Base-by-base conservation (phyloP, 2,329 filamentous ascomycete species). In the Juglanconis sp. region DNA sequence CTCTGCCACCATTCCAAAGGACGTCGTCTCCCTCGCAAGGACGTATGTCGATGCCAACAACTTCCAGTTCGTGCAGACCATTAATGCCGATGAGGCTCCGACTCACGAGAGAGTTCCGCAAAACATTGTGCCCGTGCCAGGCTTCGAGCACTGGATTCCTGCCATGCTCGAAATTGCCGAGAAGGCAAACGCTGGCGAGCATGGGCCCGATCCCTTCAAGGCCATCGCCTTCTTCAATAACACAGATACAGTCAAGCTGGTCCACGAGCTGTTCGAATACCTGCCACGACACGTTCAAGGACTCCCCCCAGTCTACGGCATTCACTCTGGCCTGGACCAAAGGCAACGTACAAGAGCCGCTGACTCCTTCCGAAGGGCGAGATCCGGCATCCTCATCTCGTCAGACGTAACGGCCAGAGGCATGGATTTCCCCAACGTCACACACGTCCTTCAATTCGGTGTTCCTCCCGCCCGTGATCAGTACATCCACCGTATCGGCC, bases 141-240 rank as follows among this genome's bases (percentile, higher is more conserved):
- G 87, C 36, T 88, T 91, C 71, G 87, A 91, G 68, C 96, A 97
- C 72, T 76, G 87, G 47, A 80, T 91, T 63, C 92, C 95, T 15
- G 76, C 88, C 2, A 72, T 98, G 24, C 81, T 95, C 57, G 93
- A 98, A 74, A 81, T 97, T 55, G 78, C 88, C 51, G 77, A 87
- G 57, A 81, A 83, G 40, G 68, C 65, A 2, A 67, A 72, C 64
- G 40, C 61, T 1, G 69, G 73, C 64, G 76, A 79, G 64, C 73
- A 68, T 2, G 72, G 73, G 4, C 68, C 63, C 3, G 73, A 73
- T 15, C 90, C 91, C 0, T 97, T 98, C 84, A 99, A 99, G 81
- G 91, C 92, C n/a, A 96, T 99, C 62, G 79, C 96, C 47, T 99
- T 96, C 77, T 89, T 94, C 72, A 90, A 90, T 68, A 91, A 89